Evolutionary conservation across 768 basidiomycete species (phyloP).

Genomic region (Suillus subaureus): DNA sequence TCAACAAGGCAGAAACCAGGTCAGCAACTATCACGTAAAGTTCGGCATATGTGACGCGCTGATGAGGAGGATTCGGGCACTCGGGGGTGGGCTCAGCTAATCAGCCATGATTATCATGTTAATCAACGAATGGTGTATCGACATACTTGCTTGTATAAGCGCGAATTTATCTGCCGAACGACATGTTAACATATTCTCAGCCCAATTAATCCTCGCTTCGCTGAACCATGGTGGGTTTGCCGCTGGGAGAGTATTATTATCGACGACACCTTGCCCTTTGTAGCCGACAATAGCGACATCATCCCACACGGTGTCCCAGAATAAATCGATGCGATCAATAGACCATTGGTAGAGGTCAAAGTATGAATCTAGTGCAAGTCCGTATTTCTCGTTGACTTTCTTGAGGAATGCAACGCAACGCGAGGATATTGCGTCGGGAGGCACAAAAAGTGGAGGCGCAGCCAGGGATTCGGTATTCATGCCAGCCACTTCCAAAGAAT

Average conservation of each 20-base stretch:
- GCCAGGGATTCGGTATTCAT: not conserved
- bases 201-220: constrained; percentile 72
- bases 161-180: constrained; percentile 61
- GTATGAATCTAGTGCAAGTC: constrained; percentile 52
- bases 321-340: constrained; percentile 53
- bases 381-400: constrained; percentile 50
- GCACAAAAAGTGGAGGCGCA: constrained; percentile 39
- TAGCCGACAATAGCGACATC: constrained; percentile 58
- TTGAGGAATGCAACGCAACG: constrained; percentile 51
- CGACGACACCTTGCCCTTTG: constrained; percentile 64
- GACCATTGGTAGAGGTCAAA: constrained; percentile 73
- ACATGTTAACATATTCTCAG: constrained; percentile 75
- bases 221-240: constrained; percentile 74
- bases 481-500: not conserved
- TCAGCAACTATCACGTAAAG: constrained; percentile 60
- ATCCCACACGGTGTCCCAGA: constrained; percentile 82
- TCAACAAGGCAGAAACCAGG: constrained; percentile 57
- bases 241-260: constrained; percentile 52
- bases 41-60: constrained; percentile 54
- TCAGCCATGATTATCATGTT: not conserved
- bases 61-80: constrained; percentile 44
- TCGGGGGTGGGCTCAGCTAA: constrained; percentile 65
- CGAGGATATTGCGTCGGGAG: constrained; percentile 44
- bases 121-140: constrained; percentile 19
- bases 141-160: constrained; percentile 70